Conservation (phyloP, 2,329 filamentous ascomycete genomes). For the Diaporthe australafricana region DNA sequence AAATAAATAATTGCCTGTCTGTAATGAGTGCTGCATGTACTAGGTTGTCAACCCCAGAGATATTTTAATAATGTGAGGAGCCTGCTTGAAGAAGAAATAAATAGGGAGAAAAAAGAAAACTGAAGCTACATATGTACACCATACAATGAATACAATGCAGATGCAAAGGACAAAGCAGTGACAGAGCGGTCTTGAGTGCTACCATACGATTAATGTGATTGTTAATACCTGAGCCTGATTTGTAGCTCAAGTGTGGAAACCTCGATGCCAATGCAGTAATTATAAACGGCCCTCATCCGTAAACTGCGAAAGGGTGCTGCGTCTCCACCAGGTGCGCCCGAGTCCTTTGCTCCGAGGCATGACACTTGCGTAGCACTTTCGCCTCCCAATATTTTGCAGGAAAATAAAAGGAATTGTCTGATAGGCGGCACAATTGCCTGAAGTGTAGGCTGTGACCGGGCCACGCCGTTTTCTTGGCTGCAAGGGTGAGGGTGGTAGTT, state of each 20-base stretch:
- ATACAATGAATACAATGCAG: too few relatives aligned
- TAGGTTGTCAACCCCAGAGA: too few relatives aligned
- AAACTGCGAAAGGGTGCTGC: background rate
- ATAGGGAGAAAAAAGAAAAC: too few relatives aligned
- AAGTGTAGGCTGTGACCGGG: background rate
- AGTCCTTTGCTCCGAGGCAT: background rate
- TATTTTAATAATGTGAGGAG: too few relatives aligned
- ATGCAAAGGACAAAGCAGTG: too few relatives aligned
- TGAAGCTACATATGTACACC: too few relatives aligned
- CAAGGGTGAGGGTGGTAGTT: background rate
- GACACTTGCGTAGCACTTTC: background rate
- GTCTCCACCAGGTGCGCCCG: background rate
- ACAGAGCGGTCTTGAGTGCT: too few relatives aligned
- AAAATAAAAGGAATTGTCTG: background rate
- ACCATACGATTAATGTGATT: background rate
- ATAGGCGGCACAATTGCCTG: background rate
- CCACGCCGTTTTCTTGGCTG: slow-evolving; percentile 9
- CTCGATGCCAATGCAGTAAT: background rate
- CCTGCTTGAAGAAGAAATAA: too few relatives aligned
- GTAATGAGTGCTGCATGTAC: too few relatives aligned
- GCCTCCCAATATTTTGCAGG: too few relatives aligned
- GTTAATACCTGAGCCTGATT: background rate
- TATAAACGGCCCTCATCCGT: background rate
- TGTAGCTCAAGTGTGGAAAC: background rate
- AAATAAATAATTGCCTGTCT: too few relatives aligned